phyloP scores from a whole-genome alignment of 495 filamentous ascomycete species.

The Aspergillus ostianus region DNA sequence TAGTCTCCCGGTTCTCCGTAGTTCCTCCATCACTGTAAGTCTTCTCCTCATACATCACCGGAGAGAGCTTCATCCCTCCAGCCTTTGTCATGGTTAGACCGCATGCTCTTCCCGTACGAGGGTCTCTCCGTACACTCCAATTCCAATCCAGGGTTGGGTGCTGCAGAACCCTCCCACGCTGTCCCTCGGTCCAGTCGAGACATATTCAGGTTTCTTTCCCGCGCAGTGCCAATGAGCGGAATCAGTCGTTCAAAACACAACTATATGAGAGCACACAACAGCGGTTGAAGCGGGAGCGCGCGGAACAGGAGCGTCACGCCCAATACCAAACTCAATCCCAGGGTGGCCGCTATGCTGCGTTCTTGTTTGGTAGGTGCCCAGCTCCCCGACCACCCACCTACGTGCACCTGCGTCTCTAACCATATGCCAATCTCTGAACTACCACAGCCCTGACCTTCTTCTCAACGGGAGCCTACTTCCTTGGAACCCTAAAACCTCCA shows the following conservation, averaged over 20 bases:
- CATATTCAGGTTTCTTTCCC: conserved; percentile 24
- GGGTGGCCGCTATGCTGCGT: conserved; percentile 55
- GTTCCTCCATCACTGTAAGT: too few relatives aligned
- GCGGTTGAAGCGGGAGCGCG: conserved; percentile 71
- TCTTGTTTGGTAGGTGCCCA: conserved; percentile 60
- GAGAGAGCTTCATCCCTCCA: not conserved
- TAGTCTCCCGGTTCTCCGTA: too few relatives aligned
- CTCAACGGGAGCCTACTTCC: conserved; percentile 63
- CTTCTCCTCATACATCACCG: not conserved
- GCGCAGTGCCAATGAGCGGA: conserved; percentile 25
- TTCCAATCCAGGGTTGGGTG: conserved; percentile 16
- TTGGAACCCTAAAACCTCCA: conserved; percentile 61
- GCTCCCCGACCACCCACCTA: not conserved
- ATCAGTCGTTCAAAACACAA: conserved; percentile 74
- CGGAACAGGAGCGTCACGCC: conserved; percentile 65
- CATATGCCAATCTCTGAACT: not conserved
- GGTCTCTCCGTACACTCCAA: conserved; percentile 16
- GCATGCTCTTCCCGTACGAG: conserved; percentile 4
- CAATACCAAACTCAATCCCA: conserved; percentile 51
- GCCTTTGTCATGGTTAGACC: conserved; percentile 1
- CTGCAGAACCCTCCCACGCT: conserved; percentile 2
- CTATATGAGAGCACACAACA: conserved; percentile 79
- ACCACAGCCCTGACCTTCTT: conserved; percentile 55
- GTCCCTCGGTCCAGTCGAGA: conserved; percentile 18
- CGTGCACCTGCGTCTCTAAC: not conserved